Evolutionary conservation across 805 yeast genomes (phyloP), one percentile per base, ranked within the genome.

Genomic region (Lipomyces chichibuensis): DNA sequence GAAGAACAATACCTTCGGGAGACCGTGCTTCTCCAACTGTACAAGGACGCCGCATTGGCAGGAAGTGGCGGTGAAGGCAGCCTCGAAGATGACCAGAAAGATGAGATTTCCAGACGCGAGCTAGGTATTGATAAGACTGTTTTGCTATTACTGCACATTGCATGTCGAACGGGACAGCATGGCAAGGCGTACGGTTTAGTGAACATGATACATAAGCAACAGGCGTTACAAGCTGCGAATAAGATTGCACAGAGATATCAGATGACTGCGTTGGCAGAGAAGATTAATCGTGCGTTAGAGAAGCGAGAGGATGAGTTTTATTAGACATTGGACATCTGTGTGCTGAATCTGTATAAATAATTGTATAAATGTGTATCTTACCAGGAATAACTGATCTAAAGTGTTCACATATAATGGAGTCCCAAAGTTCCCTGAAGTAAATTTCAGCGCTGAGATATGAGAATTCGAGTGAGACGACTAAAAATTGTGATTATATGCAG

Each of bases 201-300:
- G 7, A 83, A 82, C 67, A 86, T 89, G 74, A 81, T 94, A 72
- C 85, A 87, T 72, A 89, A 87, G 71, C 94, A 90, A 69, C 87
- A 89, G 71, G 96, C 97, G 2, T 79, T 93, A 69, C 84, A 83
- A 64, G 97, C 97, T 0, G 97, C 98, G 0, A 81, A 85, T 14
- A 89, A 89, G 77, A 90, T 94, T 63, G 92, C 97, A 0, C 90
- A 90, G 74, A 84, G 97, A 67, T 83, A 86, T 64, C 88, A 85
- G 39, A 76, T 87, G 74, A 78, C 80, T 17, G 74, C 79, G 0
- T 75, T 90, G 66, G 87, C 86, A 0, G 85, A 83, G 66, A 83
- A 83, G 74, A 84, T 89, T 51, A 83, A 82, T 65, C 82, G 84
- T 65, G 72, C 86, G 51, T 79, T 88, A 66, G 90, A 87, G 62